Evolutionary conservation across 192 early-diverging fungal genomes (phyloP), one percentile per base, ranked within the genome.

Genomic region (Linnemannia schmuckeri): DNA sequence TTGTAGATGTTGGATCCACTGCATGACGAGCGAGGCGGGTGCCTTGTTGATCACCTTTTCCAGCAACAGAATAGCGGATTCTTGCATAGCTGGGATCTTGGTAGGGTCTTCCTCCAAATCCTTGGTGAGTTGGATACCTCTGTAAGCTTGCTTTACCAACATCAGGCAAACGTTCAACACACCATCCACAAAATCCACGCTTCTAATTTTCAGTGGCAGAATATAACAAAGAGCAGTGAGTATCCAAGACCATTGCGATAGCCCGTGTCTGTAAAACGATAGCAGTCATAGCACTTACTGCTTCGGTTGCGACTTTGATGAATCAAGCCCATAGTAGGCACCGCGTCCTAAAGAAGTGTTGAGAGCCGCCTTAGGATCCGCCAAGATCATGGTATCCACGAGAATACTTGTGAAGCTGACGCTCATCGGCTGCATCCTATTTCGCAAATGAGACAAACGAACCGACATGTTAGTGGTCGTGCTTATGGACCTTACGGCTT

Each of bases 41-140:
- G 77, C 77, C 63, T 84, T 84, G 77, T 84, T 84, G 30, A 84
- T 84, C 4, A 49, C 55, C 57, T 75, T 84, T 52, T 84, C 82
- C 68, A 84, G 70, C 24, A 84, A 33, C 1, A 75, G 41, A 52
- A 84, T 79, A 9, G 77, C 72, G 2, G 72, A 46, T 40, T 79
- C 82, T 22, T 78, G 77, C 42, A 79, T 37, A 9, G 47, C 9
- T 9, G 82, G 75, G 30, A 84, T 79, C 37, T 68, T 38, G 2
- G n/a, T n/a, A 10, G 68, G 13, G 13, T 9, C 44, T 9, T 42
- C 54, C 9, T 42, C 69, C 27, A 40, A 8, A 2, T 61, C 35
- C 15, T 55, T 37, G 6, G 73, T 55, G 1, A 40, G 22, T 22
- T 79, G 63, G 8, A 84, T 49, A 41, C 46, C 33, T 2, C 33